Percentiles rank a stretch among this genome's conserved stretches.
Conservation (phyloP, 352 stramenopile genomes). For the Globisporangium nunn region DNA sequence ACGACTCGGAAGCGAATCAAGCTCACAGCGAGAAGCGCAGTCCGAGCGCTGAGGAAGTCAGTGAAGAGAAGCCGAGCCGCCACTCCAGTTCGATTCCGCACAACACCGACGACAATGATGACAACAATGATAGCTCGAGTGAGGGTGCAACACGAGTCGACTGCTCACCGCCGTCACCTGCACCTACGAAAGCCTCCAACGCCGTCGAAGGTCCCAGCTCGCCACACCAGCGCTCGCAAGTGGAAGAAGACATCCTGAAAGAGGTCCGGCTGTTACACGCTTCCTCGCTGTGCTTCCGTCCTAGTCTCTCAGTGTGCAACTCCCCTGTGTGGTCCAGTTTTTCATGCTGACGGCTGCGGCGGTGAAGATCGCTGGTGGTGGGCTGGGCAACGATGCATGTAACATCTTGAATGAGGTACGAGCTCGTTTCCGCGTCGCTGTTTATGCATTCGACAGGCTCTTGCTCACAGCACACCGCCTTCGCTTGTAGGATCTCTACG, state of each 20-base stretch:
- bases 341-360: slow-evolving; percentile 51
- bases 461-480: background rate
- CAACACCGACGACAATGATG: background rate
- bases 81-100: background rate
- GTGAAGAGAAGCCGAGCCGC: background rate
- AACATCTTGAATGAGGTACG: slow-evolving; percentile 49
- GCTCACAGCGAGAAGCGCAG: background rate
- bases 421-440: too few relatives aligned
- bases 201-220: background rate
- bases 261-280: slow-evolving; percentile 21
- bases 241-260: slow-evolving; percentile 34
- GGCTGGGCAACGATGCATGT: slow-evolving; percentile 45
- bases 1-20: background rate
- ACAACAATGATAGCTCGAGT: slow-evolving; percentile 1
- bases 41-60: background rate
- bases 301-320: slow-evolving; percentile 27
- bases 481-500: slow-evolving; percentile 30
- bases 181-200: slow-evolving; percentile 1
- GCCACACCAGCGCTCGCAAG: slow-evolving; percentile 5
- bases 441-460: too few relatives aligned
- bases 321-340: slow-evolving; percentile 32
- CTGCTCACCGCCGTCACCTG: background rate
- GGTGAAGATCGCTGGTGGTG: slow-evolving; percentile 44
- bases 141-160: background rate
- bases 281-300: slow-evolving; percentile 16